These are phyloP conservation scores for Hypoxylon crocopeplum DNA, from an alignment of 495 filamentous ascomycete species.

Conservation along the genomic window DNA sequence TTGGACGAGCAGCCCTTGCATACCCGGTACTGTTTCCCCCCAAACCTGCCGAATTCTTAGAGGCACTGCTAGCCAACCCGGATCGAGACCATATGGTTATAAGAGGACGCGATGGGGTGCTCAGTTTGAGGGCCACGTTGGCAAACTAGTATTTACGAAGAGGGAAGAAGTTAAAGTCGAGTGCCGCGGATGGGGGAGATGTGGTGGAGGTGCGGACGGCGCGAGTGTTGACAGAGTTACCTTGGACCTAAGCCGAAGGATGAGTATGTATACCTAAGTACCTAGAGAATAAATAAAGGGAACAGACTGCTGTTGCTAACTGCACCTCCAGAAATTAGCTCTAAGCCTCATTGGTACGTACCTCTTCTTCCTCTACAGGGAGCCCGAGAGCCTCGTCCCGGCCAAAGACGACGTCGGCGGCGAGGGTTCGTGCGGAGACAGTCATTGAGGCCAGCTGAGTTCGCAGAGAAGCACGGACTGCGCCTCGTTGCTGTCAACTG, in stretches of 20 bases:
- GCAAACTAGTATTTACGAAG: too few species aligned
- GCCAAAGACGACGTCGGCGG: slow-evolving; percentile 35
- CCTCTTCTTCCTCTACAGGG: slow-evolving; percentile 38
- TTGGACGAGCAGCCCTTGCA: too few species aligned
- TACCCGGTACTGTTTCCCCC: too few species aligned
- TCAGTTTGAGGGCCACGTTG: too few species aligned
- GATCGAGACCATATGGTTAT: too few species aligned
- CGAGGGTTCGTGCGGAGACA: slow-evolving; percentile 39
- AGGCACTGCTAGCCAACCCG: too few species aligned
- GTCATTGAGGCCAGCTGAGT: slow-evolving; percentile 30
- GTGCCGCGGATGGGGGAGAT: neutral
- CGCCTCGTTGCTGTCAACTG: slow-evolving; percentile 35
- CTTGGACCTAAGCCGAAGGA: slow-evolving; percentile 41
- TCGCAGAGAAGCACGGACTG: slow-evolving; percentile 34
- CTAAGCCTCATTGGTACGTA: slow-evolving; percentile 42
- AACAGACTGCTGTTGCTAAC: neutral
- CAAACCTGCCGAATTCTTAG: too few species aligned
- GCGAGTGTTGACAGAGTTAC: slow-evolving; percentile 31
- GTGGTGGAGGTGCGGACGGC: neutral
- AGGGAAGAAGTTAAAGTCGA: slow-evolving; percentile 29
- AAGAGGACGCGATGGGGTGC: too few species aligned
- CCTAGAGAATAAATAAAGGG: neutral
- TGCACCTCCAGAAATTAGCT: slow-evolving; percentile 18
- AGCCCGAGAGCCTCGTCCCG: slow-evolving; percentile 18
- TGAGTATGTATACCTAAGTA: slow-evolving; percentile 22